Base-by-base conservation (phyloP, 768 basidiomycete genomes). In the Cystofilobasidium bisporidii region DNA sequence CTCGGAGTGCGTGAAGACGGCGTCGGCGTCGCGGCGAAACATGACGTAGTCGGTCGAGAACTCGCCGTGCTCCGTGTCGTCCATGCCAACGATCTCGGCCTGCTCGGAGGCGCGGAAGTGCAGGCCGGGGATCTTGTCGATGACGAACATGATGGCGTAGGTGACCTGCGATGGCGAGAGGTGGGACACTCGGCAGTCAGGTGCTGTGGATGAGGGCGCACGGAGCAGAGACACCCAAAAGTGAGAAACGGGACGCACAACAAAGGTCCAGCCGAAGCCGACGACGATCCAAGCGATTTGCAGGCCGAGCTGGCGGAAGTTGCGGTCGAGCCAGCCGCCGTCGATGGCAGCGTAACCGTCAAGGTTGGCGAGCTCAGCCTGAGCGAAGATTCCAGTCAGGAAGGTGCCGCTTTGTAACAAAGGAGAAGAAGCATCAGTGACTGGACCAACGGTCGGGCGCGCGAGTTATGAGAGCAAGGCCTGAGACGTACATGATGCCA, bases 51-150 rank as follows among this genome's bases (percentile, higher is more conserved):
- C 67, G 22, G 58, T 15, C 11, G 38, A 26, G 63, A 63, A 69
- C 26, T 69, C 67, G 45, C 17, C 61, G 62, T 64, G 67, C 22
- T 69, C 67, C 20, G 61, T 62, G 73, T 91, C 88, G 77, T 97
- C 93, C 72, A 94, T 85, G 66, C 93, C 92, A 57, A 94, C 74
- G 59, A 81, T 80, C 74, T 81, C 79, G 12, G 75, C 76, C 63
- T 81, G 79, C 53, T 79, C 79, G 32, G 72, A 72, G 2, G 76
- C 71, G 33, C 89, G 86, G 71, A 97, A 78, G 47, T 77, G 82
- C 63, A 89, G 81, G 63, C 86, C 87, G 10, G 91, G 91, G 73
- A 90, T 85, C 77, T 78, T 85, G 78, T 93, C 89, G 88, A 94
- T 90, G 71, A 84, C 78, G 88, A 88, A 82, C 75, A 91, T 88